These are phyloP conservation scores for Barbarea vulgaris DNA, from an alignment of 345 rosid genomes.

Conservation along the genomic window DNA sequence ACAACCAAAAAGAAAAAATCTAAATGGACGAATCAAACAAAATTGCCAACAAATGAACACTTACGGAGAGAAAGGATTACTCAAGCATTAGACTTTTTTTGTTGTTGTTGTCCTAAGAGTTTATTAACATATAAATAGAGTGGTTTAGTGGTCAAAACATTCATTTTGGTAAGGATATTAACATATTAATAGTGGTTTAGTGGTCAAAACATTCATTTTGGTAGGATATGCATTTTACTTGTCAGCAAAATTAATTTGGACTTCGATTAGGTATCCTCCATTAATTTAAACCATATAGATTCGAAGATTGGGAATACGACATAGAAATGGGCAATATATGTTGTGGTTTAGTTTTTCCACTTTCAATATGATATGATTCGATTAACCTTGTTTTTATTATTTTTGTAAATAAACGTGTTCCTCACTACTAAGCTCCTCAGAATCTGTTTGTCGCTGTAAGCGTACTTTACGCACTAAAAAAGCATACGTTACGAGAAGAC, in stretches of 20 bases:
- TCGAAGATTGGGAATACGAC: neutral
- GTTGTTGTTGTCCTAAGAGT: too few species aligned
- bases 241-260: too few species aligned
- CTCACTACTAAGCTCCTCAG: neutral
- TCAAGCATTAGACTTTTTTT: too few species aligned
- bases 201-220: too few species aligned
- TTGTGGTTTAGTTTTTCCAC: neutral
- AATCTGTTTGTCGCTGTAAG: neutral
- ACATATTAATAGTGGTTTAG: too few species aligned
- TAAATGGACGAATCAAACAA: neutral
- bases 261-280: too few species aligned
- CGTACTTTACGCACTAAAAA: neutral
- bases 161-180: too few species aligned
- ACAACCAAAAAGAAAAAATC: too few species aligned
- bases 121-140: too few species aligned
- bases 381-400: neutral
- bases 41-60: neutral
- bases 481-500: neutral
- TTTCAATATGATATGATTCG: neutral
- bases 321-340: neutral
- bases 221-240: too few species aligned
- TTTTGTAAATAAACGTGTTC: constrained; percentile 14
- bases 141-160: too few species aligned
- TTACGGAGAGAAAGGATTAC: too few species aligned
- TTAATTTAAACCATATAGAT: neutral